phyloP scores from a whole-genome alignment of 2,329 filamentous ascomycete genomes.

The Sarocladiaceae sp. region DNA sequence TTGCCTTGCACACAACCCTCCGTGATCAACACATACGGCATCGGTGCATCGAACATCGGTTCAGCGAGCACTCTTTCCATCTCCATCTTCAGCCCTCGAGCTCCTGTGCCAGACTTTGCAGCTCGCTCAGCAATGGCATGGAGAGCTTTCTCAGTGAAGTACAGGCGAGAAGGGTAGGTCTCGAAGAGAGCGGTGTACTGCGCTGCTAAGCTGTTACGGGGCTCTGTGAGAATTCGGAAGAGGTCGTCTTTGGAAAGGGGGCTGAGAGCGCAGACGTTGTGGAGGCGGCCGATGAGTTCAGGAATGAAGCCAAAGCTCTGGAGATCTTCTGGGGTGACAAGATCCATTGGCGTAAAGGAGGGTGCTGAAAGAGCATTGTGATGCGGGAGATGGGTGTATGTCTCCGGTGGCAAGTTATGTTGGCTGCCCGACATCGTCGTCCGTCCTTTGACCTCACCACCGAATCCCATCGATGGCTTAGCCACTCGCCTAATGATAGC shows the following conservation, averaged over 20 bases:
- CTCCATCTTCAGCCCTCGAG: slow-evolving; percentile 72
- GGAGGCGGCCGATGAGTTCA: slow-evolving; percentile 91
- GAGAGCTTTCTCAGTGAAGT: slow-evolving; percentile 80
- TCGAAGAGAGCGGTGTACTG: slow-evolving; percentile 89
- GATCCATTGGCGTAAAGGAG: slow-evolving; percentile 58
- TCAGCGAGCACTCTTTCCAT: slow-evolving; percentile 76
- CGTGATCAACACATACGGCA: slow-evolving; percentile 70
- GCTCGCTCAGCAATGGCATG: slow-evolving; percentile 72
- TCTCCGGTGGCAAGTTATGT: slow-evolving; percentile 61
- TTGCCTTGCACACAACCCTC: slow-evolving; percentile 65
- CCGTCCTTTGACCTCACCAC: slow-evolving; percentile 68
- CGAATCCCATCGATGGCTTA: slow-evolving; percentile 84
- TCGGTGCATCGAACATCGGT: slow-evolving; percentile 77
- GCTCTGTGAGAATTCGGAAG: slow-evolving; percentile 86
- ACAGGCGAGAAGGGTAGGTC: slow-evolving; percentile 71
- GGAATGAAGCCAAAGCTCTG: slow-evolving; percentile 90
- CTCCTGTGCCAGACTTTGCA: slow-evolving; percentile 63
- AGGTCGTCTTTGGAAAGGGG: slow-evolving; percentile 66
- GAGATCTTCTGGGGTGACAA: slow-evolving; percentile 70
- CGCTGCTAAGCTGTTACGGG: slow-evolving; percentile 78
- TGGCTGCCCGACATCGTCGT: slow-evolving; percentile 43
- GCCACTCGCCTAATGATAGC: slow-evolving; percentile 82
- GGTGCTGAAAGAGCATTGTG: slow-evolving; percentile 34
- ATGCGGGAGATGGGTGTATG: slow-evolving; percentile 54
- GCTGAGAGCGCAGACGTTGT: slow-evolving; percentile 81